Evolutionary conservation across 202 grass and related monocot genomes (phyloP), one percentile per base, ranked within the genome.

Genomic region (Panicum virgatum): DNA sequence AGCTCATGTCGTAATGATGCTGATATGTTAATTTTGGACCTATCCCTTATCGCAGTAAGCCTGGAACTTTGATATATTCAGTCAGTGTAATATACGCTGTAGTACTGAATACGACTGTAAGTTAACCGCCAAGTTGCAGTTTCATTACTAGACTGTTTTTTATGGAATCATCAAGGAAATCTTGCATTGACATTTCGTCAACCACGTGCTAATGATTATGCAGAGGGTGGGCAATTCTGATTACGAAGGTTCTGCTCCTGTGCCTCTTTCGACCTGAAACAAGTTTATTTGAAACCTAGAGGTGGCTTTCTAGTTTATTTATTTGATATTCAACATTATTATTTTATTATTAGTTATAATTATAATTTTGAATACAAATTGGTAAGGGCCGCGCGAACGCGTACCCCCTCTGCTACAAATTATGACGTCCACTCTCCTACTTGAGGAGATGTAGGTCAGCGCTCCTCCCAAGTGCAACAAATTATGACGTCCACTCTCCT

Each of bases 321-420:
- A 34, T 34, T 34, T 34, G 3, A 34, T 34, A 34, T 34, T 34
- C 32, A 34, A 34, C 32, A 34, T 34, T n/a, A n/a, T n/a, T n/a
- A n/a, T n/a, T n/a, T n/a, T n/a, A n/a, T n/a, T n/a, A n/a, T n/a
- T 34, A 34, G 32, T 34, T 34, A 34, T 4, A 34, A 34, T 34
- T n/a, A n/a, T n/a, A n/a, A n/a, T 34, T 34, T 34, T 4, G 4
- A 34, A 34, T 34, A 34, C 32, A 34, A 34, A 34, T 57, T 57
- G n/a, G 22, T 57, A 57, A 67, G 80, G 61, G 77, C 81, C 81
- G 73, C 87, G 73, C 81, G 90, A 45, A 89, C 86, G 59, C 80
- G 64, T 86, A 82, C 87, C 87, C 84, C 72, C 76, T 82, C 72
- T 56, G 8, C 0, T 47, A 92, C 23, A 92, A 92, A 92, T 92